Evolutionary conservation across 495 filamentous ascomycete genomes (phyloP).

Genomic region (Aspergillus affinis): DNA sequence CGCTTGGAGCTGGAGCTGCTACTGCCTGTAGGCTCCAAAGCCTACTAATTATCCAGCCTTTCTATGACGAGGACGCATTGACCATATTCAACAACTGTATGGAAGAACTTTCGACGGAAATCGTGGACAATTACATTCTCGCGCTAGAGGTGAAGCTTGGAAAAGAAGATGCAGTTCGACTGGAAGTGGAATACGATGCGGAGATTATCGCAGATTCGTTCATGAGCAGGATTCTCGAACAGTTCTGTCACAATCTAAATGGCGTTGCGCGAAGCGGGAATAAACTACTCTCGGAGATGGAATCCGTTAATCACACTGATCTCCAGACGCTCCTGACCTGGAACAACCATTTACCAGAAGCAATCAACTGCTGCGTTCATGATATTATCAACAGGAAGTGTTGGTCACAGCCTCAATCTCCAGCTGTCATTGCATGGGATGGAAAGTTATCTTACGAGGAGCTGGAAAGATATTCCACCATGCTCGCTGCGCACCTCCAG

Average conservation of each 20-base stretch:
- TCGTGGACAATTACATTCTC: not conserved
- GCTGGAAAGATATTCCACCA: not conserved
- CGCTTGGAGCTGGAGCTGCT: constrained; percentile 30
- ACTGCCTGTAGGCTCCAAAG: constrained; percentile 1
- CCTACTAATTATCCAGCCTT: constrained; percentile 3
- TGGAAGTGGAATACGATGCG: not conserved
- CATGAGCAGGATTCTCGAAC: constrained; percentile 1
- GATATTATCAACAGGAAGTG: not conserved
- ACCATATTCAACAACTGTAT: not conserved
- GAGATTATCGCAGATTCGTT: not conserved
- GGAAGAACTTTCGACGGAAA: not conserved
- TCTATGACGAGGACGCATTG: not conserved
- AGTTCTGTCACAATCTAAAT: not conserved
- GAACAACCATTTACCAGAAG: not conserved
- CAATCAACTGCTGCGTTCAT: constrained; percentile 1
- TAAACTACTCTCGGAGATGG: not conserved
- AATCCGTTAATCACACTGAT: not conserved
- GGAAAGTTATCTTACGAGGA: constrained; percentile 6
- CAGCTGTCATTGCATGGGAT: constrained; percentile 3
- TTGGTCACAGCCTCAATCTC: not conserved
- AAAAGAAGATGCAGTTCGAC: not conserved
- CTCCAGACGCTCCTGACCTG: not conserved
- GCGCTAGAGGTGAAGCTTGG: not conserved
- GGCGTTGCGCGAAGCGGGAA: not conserved
- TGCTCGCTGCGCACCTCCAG: not conserved